These are phyloP conservation scores for Fistulifera solaris DNA, from an alignment of 108 stramenopile species.

Conservation along the genomic window DNA sequence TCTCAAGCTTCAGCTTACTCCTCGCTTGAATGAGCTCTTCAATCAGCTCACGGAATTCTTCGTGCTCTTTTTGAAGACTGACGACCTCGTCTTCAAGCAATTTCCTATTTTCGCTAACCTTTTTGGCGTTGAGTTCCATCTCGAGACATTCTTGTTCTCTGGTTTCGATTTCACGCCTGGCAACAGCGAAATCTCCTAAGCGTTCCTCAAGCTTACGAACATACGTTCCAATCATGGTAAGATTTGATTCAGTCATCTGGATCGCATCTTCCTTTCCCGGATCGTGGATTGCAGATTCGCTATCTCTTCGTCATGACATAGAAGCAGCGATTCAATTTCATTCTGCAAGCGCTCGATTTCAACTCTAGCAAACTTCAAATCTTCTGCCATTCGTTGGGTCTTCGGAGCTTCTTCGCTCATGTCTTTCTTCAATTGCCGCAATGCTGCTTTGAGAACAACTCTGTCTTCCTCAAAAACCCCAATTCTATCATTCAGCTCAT, in stretches of 20 bases:
- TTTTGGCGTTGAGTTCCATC: constrained; percentile 13
- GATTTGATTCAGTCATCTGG: not conserved
- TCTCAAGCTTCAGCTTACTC: constrained; percentile 24
- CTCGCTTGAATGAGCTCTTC: constrained; percentile 56
- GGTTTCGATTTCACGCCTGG: constrained; percentile 5
- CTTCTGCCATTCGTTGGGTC: constrained; percentile 49
- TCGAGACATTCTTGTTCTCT: constrained; percentile 5
- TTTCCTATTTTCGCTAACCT: constrained; percentile 24
- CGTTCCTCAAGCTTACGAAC: constrained; percentile 17
- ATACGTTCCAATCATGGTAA: constrained; percentile 9
- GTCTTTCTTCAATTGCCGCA: constrained; percentile 72
- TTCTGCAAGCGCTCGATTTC: constrained; percentile 36
- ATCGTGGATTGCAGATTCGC: not conserved
- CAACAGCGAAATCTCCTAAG: constrained; percentile 5
- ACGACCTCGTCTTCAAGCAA: constrained; percentile 26
- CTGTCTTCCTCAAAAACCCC: constrained; percentile 84
- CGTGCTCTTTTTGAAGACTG: constrained; percentile 28
- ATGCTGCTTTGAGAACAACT: constrained; percentile 75
- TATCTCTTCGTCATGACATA: not conserved
- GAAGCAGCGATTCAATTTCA: constrained; percentile 5
- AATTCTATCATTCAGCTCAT: constrained; percentile 74
- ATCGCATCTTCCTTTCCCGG: constrained; percentile 5
- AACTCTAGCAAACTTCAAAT: constrained; percentile 32
- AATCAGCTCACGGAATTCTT: constrained; percentile 50
- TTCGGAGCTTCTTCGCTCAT: constrained; percentile 73